Base-by-base conservation (phyloP, 768 basidiomycete genomes). In the Xerocomus brunneocitrinus region DNA sequence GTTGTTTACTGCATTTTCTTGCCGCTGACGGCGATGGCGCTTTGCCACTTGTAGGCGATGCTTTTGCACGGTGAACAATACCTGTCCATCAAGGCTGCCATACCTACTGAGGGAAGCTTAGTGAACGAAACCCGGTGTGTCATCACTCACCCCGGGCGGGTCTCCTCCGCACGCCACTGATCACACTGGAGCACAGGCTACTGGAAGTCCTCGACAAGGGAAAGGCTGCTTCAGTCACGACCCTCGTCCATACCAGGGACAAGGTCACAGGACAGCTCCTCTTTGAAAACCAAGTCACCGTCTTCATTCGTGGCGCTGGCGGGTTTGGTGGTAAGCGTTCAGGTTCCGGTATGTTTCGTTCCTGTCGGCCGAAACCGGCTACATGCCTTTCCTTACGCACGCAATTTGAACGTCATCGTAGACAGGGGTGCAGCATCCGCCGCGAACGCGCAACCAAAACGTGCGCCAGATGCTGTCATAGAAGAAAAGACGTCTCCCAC, bases 61-160 rank as follows among this genome's bases (percentile, higher is more conserved):
- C 77, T 99, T n/a, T 80, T 99, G 16, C 97, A 99, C 67, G 97
- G 97, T 42, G 97, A 99, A 67, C 97, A 98, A 64, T 98, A 91
- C 70, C 74, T 99, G 60, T 79, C 83, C 55, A 91, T 99, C 68
- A 87, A 89, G 62, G 84, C 75, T 2, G 85, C 89, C 0, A 89
- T 98, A 55, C 95, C 95, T 0, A 91, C 91, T 0, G 84, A 78
- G 54, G 95, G 84, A 0, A 82, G 86, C 22, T 75, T 98, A 22
- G 76, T 91, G 30, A 95, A 79, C 65, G 76, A 88, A 58, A 79
- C 84, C 5, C 79, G 87, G 85, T 84, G 66, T 19, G 63, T 54
- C 44, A 36, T 34, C 25, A 32, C 74, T 73, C 27, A 53, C n/a
- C 28, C 41, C 19, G 16, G 8, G 13, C 49, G n/a, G n/a, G 22